phyloP scores from a whole-genome alignment of 2,329 filamentous ascomycete genomes.

The Phialophora chinensis region DNA sequence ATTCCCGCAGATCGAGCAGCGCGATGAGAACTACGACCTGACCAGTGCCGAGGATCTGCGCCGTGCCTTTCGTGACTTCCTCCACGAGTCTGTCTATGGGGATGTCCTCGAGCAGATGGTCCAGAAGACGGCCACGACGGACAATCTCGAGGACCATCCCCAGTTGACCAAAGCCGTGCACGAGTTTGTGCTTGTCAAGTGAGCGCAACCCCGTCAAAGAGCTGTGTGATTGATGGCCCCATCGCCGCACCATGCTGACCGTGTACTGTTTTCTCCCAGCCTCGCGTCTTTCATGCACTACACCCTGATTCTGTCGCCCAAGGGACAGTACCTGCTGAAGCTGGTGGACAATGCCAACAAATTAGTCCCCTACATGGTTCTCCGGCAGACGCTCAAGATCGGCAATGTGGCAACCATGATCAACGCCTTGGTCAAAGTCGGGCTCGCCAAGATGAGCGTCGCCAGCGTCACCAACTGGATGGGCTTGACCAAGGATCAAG shows the following conservation, averaged over 20 bases:
- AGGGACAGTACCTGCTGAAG: constrained; percentile 75
- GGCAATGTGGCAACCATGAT: constrained; percentile 85
- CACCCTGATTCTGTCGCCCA: constrained; percentile 72
- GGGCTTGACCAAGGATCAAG: constrained; percentile 70
- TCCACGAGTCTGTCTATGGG: constrained; percentile 72
- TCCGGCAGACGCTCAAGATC: constrained; percentile 74
- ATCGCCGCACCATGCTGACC: constrained; percentile 12
- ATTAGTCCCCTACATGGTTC: constrained; percentile 72
- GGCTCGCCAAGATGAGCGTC: constrained; percentile 79
- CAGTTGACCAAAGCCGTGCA: constrained; percentile 67
- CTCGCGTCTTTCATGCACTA: constrained; percentile 77
- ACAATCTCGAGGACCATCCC: constrained; percentile 69
- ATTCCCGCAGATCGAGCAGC: constrained; percentile 48
- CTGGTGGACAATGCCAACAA: constrained; percentile 73
- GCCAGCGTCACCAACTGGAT: constrained; percentile 79
- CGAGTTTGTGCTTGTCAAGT: constrained; percentile 75
- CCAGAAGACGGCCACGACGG: constrained; percentile 63
- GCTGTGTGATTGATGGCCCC: constrained; percentile 1
- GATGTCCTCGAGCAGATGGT: constrained; percentile 70
- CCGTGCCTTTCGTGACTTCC: constrained; percentile 69
- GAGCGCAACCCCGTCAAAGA: constrained; percentile 44
- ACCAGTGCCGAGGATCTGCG: constrained; percentile 65
- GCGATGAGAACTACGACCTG: constrained; percentile 60
- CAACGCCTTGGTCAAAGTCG: constrained; percentile 71
- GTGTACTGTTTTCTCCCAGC: constrained; percentile 49